Evolutionary conservation across 352 stramenopile species (phyloP), one percentile per base, ranked within the genome.

Genomic region (Thalassiosira allenii): DNA sequence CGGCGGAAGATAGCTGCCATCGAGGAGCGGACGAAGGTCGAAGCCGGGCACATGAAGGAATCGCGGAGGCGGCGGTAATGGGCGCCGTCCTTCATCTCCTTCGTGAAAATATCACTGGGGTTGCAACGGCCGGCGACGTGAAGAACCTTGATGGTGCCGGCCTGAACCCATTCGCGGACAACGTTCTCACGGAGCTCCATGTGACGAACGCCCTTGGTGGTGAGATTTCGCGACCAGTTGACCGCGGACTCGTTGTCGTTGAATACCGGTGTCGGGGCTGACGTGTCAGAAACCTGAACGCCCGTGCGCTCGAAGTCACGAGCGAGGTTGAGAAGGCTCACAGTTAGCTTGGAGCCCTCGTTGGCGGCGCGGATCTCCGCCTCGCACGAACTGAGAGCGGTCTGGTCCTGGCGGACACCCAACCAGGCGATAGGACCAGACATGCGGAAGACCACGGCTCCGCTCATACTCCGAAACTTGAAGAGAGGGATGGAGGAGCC

Each of bases 211-310:
- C 40, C 47, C 34, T 74, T 79, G 9, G 41, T 61, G 0, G 57
- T 83, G 5, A 34, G 17, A 11, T 32, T 66, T 23, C 23, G 2
- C 0, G 66, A 74, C 65, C 75, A 83, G 1, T 58, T 14, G 0
- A 78, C 58, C 14, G 37, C 59, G 5, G 56, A 41, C 29, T 79
- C 14, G 41, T 83, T 79, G 29, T 83, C 67, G 69, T 83, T 83
- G 61, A 64, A 83, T 0, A 83, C 25, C 23, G 5, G 34, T 2
- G 68, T 78, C 9, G 17, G 41, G 1, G 11, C 0, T 1, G 0
- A 9, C 8, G n/a, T 6, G 20, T 63, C 52, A 8, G 29, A 11
- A 8, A 57, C 22, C 23, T 8, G 32, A 51, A 51, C 8, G n/a
- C 40, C 40, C 5, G 3, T 17, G 0, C 53, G 17, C 25, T 12